Conservation (phyloP, 2,329 filamentous ascomycete genomes). For the Grosmannia huntii region DNA sequence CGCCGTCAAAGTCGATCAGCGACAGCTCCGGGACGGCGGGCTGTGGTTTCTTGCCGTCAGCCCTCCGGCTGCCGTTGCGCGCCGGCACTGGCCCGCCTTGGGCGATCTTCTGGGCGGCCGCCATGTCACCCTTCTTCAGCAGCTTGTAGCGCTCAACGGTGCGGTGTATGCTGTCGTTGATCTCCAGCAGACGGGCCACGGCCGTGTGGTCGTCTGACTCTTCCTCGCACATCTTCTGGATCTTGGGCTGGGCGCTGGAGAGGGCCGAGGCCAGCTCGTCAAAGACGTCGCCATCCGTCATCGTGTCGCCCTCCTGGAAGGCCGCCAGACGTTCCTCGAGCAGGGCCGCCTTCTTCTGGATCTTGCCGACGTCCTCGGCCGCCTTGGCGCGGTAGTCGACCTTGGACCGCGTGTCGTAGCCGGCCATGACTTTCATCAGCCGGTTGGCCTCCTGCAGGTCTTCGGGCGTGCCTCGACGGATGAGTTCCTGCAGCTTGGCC, state of each 20-base stretch:
- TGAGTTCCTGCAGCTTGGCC: conserved; percentile 95
- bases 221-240: conserved; percentile 98
- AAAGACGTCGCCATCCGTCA: conserved; percentile 55
- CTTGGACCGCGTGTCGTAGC: conserved; percentile 88
- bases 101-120: conserved; percentile 70
- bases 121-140: conserved; percentile 87
- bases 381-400: conserved; percentile 97
- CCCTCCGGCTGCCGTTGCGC: conserved; percentile 25
- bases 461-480: conserved; percentile 78
- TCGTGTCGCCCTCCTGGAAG: conserved; percentile 68
- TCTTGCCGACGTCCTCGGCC: conserved; percentile 84
- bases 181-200: conserved; percentile 87
- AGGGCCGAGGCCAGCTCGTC: conserved; percentile 81
- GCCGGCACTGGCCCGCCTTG: conserved; percentile 49
- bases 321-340: conserved; percentile 86
- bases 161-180: conserved; percentile 97
- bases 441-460: conserved; percentile 90
- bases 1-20: conserved; percentile 77
- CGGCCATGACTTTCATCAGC: conserved; percentile 98
- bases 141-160: conserved; percentile 93
- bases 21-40: conserved; percentile 59
- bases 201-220: conserved; percentile 95
- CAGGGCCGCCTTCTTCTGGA: conserved; percentile 88
- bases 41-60: conserved; percentile 51
- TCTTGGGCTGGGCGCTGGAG: conserved; percentile 92